phyloP scores from a whole-genome alignment of 1,284 basidiomycete species.

The Xerocomus nothofagi region DNA sequence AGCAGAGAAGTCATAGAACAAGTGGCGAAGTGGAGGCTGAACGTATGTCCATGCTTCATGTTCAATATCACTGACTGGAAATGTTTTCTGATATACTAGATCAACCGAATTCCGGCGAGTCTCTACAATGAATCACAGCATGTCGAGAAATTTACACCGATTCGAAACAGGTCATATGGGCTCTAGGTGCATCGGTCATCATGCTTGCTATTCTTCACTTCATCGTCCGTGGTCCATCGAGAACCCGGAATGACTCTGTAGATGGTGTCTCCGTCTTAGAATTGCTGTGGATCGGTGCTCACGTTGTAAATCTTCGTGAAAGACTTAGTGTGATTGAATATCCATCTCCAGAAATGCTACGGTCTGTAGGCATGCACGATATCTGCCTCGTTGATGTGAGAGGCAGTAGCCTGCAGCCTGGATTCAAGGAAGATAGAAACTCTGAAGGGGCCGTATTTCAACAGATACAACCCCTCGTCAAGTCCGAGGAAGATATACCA shows the following conservation, averaged over 20 bases:
- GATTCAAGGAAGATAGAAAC: not conserved
- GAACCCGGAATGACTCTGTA: too few species aligned
- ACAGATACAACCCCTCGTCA: not conserved
- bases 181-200: not conserved
- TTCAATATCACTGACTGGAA: not conserved
- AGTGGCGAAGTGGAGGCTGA: not conserved
- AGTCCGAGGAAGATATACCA: not conserved
- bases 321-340: not conserved
- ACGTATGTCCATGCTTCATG: not conserved
- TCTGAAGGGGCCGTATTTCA: not conserved
- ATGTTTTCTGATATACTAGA: not conserved
- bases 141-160: not conserved
- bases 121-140: not conserved
- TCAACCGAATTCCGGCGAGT: not conserved
- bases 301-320: not conserved
- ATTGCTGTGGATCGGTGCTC: not conserved
- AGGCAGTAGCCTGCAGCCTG: too few species aligned
- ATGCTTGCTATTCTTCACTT: not conserved
- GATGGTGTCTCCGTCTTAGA: too few species aligned
- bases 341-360: not conserved
- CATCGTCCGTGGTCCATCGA: not conserved
- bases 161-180: not conserved
- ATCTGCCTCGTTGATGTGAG: not conserved
- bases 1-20: not conserved
- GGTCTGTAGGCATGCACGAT: not conserved